Evolutionary conservation across 2,329 filamentous ascomycete genomes (phyloP).

Genomic region (Lachnellula arida): DNA sequence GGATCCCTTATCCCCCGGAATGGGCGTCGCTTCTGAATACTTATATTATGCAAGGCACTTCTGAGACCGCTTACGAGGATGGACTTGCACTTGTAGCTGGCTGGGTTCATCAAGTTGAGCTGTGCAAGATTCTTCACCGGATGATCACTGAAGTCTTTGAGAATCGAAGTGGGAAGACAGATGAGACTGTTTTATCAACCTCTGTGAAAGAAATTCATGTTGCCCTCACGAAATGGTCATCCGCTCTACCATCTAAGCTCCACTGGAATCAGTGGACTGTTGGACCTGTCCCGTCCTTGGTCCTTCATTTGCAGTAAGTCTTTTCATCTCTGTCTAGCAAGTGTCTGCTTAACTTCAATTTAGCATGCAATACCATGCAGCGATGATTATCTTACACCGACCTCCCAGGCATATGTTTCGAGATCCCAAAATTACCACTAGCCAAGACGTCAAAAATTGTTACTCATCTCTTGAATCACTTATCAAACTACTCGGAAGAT

Average conservation of each 20-base stretch:
- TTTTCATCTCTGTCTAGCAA: neutral
- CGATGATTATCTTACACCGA: constrained; percentile 48
- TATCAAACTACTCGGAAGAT: constrained; percentile 41
- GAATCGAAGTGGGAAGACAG: constrained; percentile 40
- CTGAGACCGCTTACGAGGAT: constrained; percentile 44
- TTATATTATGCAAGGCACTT: constrained; percentile 42
- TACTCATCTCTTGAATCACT: constrained; percentile 45
- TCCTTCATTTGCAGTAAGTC: constrained; percentile 42
- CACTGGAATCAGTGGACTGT: constrained; percentile 50
- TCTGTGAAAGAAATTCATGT: constrained; percentile 44
- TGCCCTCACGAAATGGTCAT: constrained; percentile 43
- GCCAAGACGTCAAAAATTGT: constrained; percentile 46
- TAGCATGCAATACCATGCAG: constrained; percentile 44
- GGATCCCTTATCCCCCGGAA: constrained; percentile 45
- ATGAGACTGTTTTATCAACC: constrained; percentile 38
- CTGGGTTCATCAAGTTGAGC: constrained; percentile 44
- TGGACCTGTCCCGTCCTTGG: constrained; percentile 41
- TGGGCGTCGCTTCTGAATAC: constrained; percentile 45
- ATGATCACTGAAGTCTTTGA: constrained; percentile 49
- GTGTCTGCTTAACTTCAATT: neutral
- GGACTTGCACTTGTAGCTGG: constrained; percentile 40
- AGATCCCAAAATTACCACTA: constrained; percentile 36
- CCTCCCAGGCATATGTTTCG: constrained; percentile 42
- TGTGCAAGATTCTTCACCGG: constrained; percentile 44
- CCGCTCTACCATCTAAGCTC: constrained; percentile 41